Base-by-base conservation (phyloP, 148 eudicot species). In the Fallopia convolvulus region DNA sequence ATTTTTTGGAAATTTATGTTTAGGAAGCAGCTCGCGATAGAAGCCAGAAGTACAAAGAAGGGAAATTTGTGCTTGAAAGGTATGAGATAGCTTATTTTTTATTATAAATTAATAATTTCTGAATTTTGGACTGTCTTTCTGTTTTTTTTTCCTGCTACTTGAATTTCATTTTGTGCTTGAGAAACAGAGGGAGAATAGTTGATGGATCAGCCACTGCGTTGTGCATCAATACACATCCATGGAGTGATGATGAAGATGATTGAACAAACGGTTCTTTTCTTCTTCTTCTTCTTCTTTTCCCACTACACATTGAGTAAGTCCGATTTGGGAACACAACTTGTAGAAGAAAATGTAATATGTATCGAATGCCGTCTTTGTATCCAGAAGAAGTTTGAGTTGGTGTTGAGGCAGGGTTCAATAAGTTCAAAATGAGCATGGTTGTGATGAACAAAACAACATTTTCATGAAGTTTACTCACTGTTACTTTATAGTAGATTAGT, bases 11-110 rank as follows among this genome's bases (percentile, higher is more conserved):
- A 65, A 61, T 68, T 17, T 56, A 52, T 40, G 50, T 55, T 13
- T 83, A 93, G 98, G 97, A 87, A 77, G 74, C 83, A 70, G 97
- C 97, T 33, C 87, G 84, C 18, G 98, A 93, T 58, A 87, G 79
- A 83, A 86, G 84, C 84, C 98, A 93, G 82, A 93, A 93, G 83
- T 93, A 90, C 81, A 93, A 91, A 86, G 98, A 91, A 84, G 98
- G 98, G 40, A 93, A 93, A 81, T 91, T 86, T 81, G 91, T 89
- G 48, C 89, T 93, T 12, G 98, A 93, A 86, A 88, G 98, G 98
- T 93, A 82, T 4, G 39, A 18, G 5, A 61, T 26, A 17, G 68
- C 44, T 23, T 72, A 63, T 9, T 18, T 65, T 50, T 17, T n/a
- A 14, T 15, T 14, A 41, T 41, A 41, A 41, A 41, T 8, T 41